Evolutionary conservation across 1,284 basidiomycete genomes (phyloP), one percentile per base, ranked within the genome.

Genomic region (Xanthoconium separans): DNA sequence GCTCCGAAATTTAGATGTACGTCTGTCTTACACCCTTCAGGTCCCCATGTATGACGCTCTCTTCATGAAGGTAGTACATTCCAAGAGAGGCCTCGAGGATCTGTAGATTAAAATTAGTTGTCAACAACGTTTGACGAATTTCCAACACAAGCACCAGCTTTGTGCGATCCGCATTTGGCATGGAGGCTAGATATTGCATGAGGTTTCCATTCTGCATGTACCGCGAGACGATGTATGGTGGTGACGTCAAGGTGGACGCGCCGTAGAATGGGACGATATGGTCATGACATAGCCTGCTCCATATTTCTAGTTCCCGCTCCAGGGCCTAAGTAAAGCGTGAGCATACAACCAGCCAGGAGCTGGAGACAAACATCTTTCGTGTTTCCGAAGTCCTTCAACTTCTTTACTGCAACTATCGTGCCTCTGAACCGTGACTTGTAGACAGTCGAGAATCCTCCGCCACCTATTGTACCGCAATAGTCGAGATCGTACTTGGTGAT

Each of bases 61-160:
- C 47, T 40, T 54, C 52, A 6, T 50, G 47, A 27, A 54, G 52
- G 30, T 54, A 51, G 30, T 45, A 54, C 52, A 50, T 54, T n/a
- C 52, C 52, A 20, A 54, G 47, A 44, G 52, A 54, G n/a, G 50
- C 39, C 18, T 54, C 48, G 18, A 46, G 46, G 4, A 46, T 3
- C 53, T 54, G 34, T n/a, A 12, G 5, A 34, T 18, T 33, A 3
- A 5, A 16, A 41, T 27, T 5, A 47, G 34, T 7, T 11, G 4
- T 39, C 13, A 20, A 13, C 9, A 29, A 15, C 27, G 9, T 7
- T 4, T 8, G 13, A 16, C 16, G 1, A 7, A 20, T 2, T n/a
- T n/a, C n/a, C 6, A 1, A 2, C 2, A 39, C 33, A 40, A 36
- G 22, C 10, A 54, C 53, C 15, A 54, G 11, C 20, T 31, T 51